Conservation (phyloP, 2,329 filamentous ascomycete species). For the Xylariaceae sp. region DNA sequence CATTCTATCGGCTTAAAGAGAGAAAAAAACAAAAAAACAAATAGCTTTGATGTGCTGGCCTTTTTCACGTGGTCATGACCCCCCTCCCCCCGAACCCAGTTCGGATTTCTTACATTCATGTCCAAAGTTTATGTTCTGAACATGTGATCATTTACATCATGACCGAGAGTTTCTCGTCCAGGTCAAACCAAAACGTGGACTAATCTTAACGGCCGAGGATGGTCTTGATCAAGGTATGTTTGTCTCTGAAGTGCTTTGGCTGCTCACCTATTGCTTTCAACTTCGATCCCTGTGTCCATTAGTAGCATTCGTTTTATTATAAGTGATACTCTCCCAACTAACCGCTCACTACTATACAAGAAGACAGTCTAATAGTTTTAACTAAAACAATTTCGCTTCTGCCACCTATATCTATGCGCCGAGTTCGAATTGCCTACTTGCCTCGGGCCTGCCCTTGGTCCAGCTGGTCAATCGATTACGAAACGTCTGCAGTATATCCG, state of each 20-base stretch:
- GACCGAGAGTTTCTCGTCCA: background rate
- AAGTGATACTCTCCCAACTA: too few species aligned
- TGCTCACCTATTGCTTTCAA: background rate
- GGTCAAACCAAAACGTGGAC: background rate
- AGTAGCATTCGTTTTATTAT: too few species aligned
- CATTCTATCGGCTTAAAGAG: too few species aligned
- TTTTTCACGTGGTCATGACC: background rate
- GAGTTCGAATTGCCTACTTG: too few species aligned
- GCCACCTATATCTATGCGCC: background rate
- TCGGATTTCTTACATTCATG: background rate
- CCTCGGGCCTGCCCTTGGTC: too few species aligned
- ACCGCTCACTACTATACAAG: too few species aligned
- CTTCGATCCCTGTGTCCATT: background rate
- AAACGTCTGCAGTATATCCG: background rate
- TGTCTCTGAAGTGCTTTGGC: too few species aligned
- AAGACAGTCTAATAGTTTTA: too few species aligned
- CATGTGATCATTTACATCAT: background rate
- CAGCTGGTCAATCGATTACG: too few species aligned
- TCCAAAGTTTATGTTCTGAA: background rate
- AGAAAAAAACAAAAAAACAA: background rate
- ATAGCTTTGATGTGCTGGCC: background rate
- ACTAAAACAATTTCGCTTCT: too few species aligned
- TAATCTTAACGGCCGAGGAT: background rate
- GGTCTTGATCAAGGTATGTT: too few species aligned
- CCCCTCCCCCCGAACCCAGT: background rate